Percentiles rank a stretch among this genome's conserved stretches.
Conservation (phyloP, 2,329 filamentous ascomycete species). For the Pseudodiploospora longispora region DNA sequence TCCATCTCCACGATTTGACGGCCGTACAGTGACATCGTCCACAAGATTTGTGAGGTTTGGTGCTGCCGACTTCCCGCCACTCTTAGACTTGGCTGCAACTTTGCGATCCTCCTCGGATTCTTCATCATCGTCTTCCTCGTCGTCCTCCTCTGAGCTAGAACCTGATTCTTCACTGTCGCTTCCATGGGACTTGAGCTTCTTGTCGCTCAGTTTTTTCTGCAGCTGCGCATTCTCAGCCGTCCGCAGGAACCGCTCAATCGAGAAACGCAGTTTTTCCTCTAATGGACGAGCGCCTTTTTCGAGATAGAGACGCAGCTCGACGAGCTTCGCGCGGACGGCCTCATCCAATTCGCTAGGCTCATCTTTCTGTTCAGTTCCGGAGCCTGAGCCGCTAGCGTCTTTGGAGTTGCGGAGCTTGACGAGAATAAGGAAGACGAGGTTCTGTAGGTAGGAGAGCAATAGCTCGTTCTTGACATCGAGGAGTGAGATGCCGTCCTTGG, state of each 20-base stretch:
- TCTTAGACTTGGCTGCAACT: neutral
- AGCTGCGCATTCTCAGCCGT: constrained; percentile 68
- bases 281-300: constrained; percentile 87
- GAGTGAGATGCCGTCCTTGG: constrained; percentile 81
- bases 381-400: neutral
- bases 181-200: constrained; percentile 18
- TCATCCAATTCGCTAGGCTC: constrained; percentile 44
- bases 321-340: constrained; percentile 74
- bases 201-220: constrained; percentile 28
- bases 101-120: constrained; percentile 22
- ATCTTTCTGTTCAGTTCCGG: constrained; percentile 18
- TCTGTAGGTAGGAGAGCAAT: constrained; percentile 92
- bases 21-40: constrained; percentile 23
- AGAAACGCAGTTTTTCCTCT: constrained; percentile 85
- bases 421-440: constrained; percentile 80
- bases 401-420: constrained; percentile 62
- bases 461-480: constrained; percentile 95
- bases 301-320: constrained; percentile 83
- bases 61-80: constrained; percentile 20
- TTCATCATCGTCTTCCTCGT: constrained; percentile 29
- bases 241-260: constrained; percentile 89
- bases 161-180: constrained; percentile 13
- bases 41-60: constrained; percentile 24
- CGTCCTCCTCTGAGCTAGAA: constrained; percentile 23
- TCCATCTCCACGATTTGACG: constrained; percentile 19